Evolutionary conservation across 192 early-diverging fungal genomes (phyloP), one percentile per base, ranked within the genome.

Genomic region (Rhizophagus sp.): DNA sequence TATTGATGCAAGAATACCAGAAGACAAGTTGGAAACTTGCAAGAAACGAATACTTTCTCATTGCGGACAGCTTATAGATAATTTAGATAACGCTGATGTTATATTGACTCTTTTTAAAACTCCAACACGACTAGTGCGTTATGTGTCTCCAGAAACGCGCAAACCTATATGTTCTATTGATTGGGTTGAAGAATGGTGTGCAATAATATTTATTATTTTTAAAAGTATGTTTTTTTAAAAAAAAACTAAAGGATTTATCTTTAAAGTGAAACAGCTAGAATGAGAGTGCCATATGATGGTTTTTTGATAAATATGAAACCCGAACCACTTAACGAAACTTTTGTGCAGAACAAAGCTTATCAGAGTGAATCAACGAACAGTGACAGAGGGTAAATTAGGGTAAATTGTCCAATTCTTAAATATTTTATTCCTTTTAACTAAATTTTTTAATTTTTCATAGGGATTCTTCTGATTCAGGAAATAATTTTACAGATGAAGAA

Each of bases 161-260:
- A 74, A 74, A 74, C 47, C 47, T 8, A 74, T 74, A 22, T 13
- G 41, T 27, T 52, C 24, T n/a, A 74, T 74, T 52, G 72, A 74
- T 5, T 74, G 72, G 72, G 25, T 74, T 52, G 72, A 57, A 25
- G 17, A 24, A 57, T 74, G 72, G 72, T 74, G 11, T 22, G 47
- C 34, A 65, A 65, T 30, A 57, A 22, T 22, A 57, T 57, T 30
- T 30, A 65, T 6, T 41, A 8, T 8, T 12, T 25, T 11, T 27
- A 27, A 65, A 30, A 27, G 19, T 13, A 13, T 22, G 19, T 5
- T 27, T 12, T 27, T 12, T 30, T 11, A 64, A n/a, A 64, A 22
- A 64, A 36, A 65, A 27, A 65, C 13, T 65, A 9, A 65, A 65
- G 30, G 7, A 12, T 27, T 30, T 65, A 27, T 27, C 12, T 25